phyloP scores from a whole-genome alignment of 2,329 filamentous ascomycete species.

The Pseudogymnoascus sp. region DNA sequence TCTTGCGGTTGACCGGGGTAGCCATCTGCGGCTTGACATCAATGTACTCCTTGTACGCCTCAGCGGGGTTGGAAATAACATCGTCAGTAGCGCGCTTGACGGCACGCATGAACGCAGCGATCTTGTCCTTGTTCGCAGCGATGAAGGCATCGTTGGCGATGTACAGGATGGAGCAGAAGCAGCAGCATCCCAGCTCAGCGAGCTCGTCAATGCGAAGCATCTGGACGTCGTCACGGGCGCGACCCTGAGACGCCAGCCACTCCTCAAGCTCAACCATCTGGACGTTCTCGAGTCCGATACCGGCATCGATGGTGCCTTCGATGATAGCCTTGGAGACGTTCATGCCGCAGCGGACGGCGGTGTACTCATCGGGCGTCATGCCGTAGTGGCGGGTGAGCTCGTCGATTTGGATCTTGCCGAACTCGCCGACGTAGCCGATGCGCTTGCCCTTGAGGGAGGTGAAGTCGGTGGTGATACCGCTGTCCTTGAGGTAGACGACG shows the following conservation, averaged over 20 bases:
- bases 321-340: constrained; percentile 74
- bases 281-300: constrained; percentile 72
- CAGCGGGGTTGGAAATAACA: constrained; percentile 55
- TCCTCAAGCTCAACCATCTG: constrained; percentile 78
- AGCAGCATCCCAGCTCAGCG: constrained; percentile 73
- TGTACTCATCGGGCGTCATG: constrained; percentile 67
- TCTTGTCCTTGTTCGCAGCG: constrained; percentile 56
- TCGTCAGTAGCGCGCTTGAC: constrained; percentile 70
- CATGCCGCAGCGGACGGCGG: constrained; percentile 72
- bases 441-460: constrained; percentile 66
- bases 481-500: constrained; percentile 67
- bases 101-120: constrained; percentile 61
- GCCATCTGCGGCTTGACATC: constrained; percentile 67
- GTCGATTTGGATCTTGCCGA: constrained; percentile 78
- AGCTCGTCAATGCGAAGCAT: constrained; percentile 79
- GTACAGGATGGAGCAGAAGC: constrained; percentile 76
- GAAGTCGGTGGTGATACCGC: constrained; percentile 70
- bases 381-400: constrained; percentile 73
- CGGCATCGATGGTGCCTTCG: constrained; percentile 64
- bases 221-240: constrained; percentile 60
- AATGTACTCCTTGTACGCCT: constrained; percentile 61
- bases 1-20: constrained; percentile 63
- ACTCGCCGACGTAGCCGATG: constrained; percentile 75
- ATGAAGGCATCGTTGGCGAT: constrained; percentile 66
- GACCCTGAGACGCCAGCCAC: constrained; percentile 59